A percentile compares a stretch with the other conserved stretches of the same genome.
Evolutionary conservation across 768 basidiomycete species (phyloP).

Genomic region (Agrocybe chaxingu): DNA sequence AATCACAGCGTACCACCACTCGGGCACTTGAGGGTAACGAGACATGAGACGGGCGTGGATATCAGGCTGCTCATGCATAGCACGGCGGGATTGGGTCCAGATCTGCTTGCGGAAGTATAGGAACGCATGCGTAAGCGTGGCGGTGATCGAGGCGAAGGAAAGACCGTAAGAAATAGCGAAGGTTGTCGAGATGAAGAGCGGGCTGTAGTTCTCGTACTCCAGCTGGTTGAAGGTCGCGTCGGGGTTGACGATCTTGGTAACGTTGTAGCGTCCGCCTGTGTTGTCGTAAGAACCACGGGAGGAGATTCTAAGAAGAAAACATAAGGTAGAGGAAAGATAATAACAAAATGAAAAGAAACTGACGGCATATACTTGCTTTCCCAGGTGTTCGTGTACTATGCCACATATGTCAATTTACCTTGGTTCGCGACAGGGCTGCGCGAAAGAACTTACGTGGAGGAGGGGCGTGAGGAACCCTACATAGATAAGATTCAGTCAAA

Average conservation of each 20-base stretch:
- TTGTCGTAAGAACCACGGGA: constrained; percentile 68
- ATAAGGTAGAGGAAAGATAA: neutral
- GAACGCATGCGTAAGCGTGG: constrained; percentile 67
- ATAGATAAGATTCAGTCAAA: neutral
- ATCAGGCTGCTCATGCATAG: constrained; percentile 78
- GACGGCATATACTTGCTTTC: constrained; percentile 54
- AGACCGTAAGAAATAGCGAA: constrained; percentile 80
- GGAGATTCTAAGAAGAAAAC: constrained; percentile 40
- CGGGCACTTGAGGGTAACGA: constrained; percentile 69
- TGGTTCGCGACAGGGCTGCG: constrained; percentile 3
- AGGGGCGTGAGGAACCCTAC: constrained; percentile 57
- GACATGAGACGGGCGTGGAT: constrained; percentile 84
- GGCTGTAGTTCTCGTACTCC: constrained; percentile 55
- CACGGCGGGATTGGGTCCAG: constrained; percentile 63
- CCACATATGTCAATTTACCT: constrained; percentile 1
- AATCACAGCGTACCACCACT: constrained; percentile 80
- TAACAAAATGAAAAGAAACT: constrained; percentile 15
- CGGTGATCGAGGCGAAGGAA: constrained; percentile 79
- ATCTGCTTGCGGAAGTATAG: constrained; percentile 81
- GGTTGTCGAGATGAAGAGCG: constrained; percentile 64
- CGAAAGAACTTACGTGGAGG: constrained; percentile 42
- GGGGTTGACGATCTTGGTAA: constrained; percentile 49
- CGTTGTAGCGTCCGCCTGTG: constrained; percentile 54
- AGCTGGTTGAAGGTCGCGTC: constrained; percentile 54
- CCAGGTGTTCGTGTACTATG: constrained; percentile 63